A percentile compares a stretch with the other conserved stretches of the same genome.
Conservation (phyloP, 139 green algal species). For the Coelastrella sp. region DNA sequence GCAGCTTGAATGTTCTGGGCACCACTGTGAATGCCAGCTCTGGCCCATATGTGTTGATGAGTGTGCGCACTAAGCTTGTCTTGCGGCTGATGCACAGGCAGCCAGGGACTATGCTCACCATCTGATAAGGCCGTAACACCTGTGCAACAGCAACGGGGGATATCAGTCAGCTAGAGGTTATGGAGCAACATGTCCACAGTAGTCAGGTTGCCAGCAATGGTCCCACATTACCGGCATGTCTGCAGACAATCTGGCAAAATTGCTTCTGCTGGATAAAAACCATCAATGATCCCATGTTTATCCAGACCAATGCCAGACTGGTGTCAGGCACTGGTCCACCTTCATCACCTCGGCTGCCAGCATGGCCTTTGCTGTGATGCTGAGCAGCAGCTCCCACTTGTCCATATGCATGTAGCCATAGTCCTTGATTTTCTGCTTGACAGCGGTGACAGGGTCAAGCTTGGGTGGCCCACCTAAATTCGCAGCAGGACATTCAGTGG, state of each 20-base stretch:
- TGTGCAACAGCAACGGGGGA: not conserved
- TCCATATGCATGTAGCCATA: constrained; percentile 77
- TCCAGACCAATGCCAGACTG: constrained; percentile 26
- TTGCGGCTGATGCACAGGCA: constrained; percentile 69
- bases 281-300: too few relatives aligned
- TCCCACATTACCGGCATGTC: too few relatives aligned
- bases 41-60: constrained; percentile 59
- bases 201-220: too few relatives aligned
- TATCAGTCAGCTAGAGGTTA: too few relatives aligned
- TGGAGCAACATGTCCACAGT: too few relatives aligned
- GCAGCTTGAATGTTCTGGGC: constrained; percentile 67
- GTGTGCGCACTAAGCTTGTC: constrained; percentile 61
- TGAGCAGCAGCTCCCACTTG: constrained; percentile 72
- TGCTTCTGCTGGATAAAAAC: not conserved
- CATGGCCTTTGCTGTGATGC: constrained; percentile 70
- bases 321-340: not conserved
- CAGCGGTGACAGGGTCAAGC: constrained; percentile 46
- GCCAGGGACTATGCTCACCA: constrained; percentile 68
- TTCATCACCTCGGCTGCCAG: constrained; percentile 61
- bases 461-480: constrained; percentile 59
- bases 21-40: constrained; percentile 57
- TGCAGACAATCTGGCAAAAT: not conserved
- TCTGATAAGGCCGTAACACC: constrained; percentile 55
- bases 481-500: constrained; percentile 18
- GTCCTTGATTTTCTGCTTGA: constrained; percentile 53